These are phyloP conservation scores for Psilocybe cyanescens DNA, from an alignment of 768 basidiomycete species.

Conservation along the genomic window DNA sequence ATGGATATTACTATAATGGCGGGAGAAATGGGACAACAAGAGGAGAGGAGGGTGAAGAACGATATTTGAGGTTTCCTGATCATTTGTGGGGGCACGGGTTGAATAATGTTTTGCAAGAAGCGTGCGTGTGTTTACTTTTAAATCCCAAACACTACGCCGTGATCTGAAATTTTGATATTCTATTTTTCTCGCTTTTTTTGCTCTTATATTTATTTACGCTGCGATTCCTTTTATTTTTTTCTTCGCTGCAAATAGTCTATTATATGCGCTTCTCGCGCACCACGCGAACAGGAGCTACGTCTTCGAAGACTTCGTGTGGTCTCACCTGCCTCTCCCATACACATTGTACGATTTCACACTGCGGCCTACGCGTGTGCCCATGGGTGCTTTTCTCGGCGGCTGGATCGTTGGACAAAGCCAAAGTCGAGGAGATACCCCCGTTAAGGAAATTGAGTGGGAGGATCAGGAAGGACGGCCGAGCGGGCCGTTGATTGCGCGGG, in stretches of 20 bases:
- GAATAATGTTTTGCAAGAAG: constrained; percentile 66
- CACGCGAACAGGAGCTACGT: constrained; percentile 56
- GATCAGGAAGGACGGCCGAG: neutral
- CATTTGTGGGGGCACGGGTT: constrained; percentile 66
- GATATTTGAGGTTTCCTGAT: constrained; percentile 54
- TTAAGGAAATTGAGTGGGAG: neutral
- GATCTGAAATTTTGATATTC: neutral
- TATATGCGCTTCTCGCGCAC: constrained; percentile 35
- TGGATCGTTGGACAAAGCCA: constrained; percentile 51
- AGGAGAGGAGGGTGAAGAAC: neutral
- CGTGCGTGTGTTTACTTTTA: constrained; percentile 38
- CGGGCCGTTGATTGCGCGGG: neutral
- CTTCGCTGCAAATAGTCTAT: neutral
- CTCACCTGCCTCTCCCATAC: constrained; percentile 54
- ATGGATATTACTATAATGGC: no score
- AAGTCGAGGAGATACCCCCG: neutral
- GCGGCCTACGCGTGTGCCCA: constrained; percentile 53
- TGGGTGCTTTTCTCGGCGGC: constrained; percentile 63
- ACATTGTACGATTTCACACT: constrained; percentile 57
- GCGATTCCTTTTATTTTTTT: no score
- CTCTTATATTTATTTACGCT: neutral
- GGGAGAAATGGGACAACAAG: neutral
- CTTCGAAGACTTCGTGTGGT: constrained; percentile 69
- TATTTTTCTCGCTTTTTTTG: neutral
- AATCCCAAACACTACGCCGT: no score